phyloP scores from a whole-genome alignment of 2,329 filamentous ascomycete species.

The Kalmusia sp. region DNA sequence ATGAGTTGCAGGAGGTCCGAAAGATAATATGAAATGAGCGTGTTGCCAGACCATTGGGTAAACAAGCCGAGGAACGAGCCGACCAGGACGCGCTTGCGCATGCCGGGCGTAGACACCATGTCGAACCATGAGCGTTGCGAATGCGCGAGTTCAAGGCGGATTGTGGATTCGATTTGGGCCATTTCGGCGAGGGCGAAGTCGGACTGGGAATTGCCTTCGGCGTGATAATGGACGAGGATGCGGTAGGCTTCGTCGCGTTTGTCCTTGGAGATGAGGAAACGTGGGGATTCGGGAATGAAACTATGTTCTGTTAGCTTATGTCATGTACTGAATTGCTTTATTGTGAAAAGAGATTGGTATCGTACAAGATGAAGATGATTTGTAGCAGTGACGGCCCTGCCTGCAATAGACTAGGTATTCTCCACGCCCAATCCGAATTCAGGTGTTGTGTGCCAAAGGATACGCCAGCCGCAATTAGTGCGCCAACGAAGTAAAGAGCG shows the following conservation, averaged over 20 bases:
- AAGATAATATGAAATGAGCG: constrained; percentile 69
- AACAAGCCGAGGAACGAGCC: constrained; percentile 69
- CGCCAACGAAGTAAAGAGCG: constrained; percentile 69
- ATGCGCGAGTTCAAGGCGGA: constrained; percentile 62
- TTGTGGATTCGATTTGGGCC: constrained; percentile 69
- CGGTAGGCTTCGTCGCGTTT: constrained; percentile 66
- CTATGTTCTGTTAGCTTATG: constrained; percentile 11
- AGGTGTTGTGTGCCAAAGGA: constrained; percentile 65
- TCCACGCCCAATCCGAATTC: constrained; percentile 67
- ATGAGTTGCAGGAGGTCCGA: constrained; percentile 66
- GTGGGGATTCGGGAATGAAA: constrained; percentile 68
- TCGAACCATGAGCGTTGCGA: constrained; percentile 63
- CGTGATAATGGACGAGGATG: constrained; percentile 68
- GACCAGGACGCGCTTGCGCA: constrained; percentile 68
- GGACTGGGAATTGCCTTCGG: constrained; percentile 65
- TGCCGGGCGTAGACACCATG: constrained; percentile 67
- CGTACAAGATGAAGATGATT: constrained; percentile 65
- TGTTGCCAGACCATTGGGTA: constrained; percentile 71
- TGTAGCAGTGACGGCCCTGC: constrained; percentile 67
- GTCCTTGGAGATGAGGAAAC: constrained; percentile 70
- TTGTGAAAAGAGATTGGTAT: not conserved
- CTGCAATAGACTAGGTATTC: constrained; percentile 70
- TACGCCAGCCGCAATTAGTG: constrained; percentile 63
- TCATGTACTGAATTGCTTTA: not conserved
- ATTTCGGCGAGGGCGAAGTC: constrained; percentile 70